Evolutionary conservation across 2,329 filamentous ascomycete species (phyloP).

Genomic region (Phyllosticta citriasiana): DNA sequence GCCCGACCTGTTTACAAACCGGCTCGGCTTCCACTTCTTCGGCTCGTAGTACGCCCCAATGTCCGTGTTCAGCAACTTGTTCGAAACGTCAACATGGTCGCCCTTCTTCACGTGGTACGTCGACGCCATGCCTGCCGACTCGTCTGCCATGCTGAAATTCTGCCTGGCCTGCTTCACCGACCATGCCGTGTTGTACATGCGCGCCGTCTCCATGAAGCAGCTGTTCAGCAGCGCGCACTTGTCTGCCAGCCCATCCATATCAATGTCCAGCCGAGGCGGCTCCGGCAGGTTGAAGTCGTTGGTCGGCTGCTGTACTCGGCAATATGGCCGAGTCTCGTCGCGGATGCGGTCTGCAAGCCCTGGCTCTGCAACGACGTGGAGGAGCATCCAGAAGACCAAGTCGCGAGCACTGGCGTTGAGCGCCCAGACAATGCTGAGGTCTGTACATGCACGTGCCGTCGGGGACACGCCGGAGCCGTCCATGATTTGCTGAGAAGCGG

Average conservation of each 20-base stretch:
- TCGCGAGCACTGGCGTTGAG: conserved; percentile 40
- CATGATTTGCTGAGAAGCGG: conserved; percentile 21
- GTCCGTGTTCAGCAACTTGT: conserved; percentile 28
- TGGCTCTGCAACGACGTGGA: conserved; percentile 20
- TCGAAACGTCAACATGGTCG: conserved; percentile 26
- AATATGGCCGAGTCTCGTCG: conserved; percentile 24
- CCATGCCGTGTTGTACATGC: conserved; percentile 27
- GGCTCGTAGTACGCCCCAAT: conserved; percentile 1
- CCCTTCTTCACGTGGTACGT: conserved; percentile 24
- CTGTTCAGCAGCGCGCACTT: conserved; percentile 28
- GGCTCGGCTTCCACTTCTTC: conserved; percentile 14
- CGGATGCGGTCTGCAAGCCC: conserved; percentile 21
- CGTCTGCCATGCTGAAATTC: conserved; percentile 27
- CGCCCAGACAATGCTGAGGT: conserved; percentile 46
- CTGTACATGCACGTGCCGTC: conserved; percentile 22
- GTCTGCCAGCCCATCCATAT: conserved; percentile 22
- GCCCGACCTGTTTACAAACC: conserved; percentile 21
- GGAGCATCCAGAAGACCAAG: conserved; percentile 32
- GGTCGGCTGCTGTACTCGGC: conserved; percentile 19
- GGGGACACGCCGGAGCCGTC: conserved; percentile 21
- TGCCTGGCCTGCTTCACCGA: conserved; percentile 24
- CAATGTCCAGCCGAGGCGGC: conserved; percentile 22
- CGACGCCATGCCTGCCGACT: conserved; percentile 13
- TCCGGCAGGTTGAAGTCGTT: conserved; percentile 24
- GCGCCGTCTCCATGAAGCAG: conserved; percentile 28